phyloP scores from a whole-genome alignment of 768 basidiomycete genomes.

The Tremella yokohamensis region DNA sequence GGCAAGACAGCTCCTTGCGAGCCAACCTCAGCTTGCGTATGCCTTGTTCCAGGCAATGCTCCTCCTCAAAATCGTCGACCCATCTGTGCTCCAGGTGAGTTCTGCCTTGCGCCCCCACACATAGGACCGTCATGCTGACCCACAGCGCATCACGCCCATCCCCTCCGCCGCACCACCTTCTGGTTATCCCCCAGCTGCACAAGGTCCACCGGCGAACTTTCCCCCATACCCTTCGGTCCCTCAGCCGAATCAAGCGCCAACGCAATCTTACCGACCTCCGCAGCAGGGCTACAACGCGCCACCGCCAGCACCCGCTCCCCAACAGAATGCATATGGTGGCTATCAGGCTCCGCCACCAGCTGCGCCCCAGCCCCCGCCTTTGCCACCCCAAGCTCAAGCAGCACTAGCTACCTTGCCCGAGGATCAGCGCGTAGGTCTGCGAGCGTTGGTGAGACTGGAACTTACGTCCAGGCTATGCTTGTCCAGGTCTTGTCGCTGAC shows the following conservation, averaged over 20 bases:
- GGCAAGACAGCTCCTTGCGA: slow-evolving; percentile 70
- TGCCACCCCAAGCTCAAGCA: slow-evolving; percentile 31
- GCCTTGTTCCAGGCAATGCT: slow-evolving; percentile 93
- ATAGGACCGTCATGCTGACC: too few relatives aligned
- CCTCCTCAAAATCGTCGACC: slow-evolving; percentile 88
- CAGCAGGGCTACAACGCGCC: slow-evolving; percentile 31
- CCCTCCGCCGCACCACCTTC: slow-evolving; percentile 16
- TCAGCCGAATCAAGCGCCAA: slow-evolving; percentile 46
- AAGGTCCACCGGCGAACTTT: slow-evolving; percentile 9
- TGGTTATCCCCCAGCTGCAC: slow-evolving; percentile 14
- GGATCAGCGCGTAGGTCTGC: slow-evolving; percentile 45
- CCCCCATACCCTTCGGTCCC: slow-evolving; percentile 36
- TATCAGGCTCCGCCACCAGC: slow-evolving; percentile 12
- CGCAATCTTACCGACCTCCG: slow-evolving; percentile 45
- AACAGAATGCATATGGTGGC: slow-evolving; percentile 37
- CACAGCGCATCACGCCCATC: slow-evolving; percentile 41
- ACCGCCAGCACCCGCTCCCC: slow-evolving; percentile 38
- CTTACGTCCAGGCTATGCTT: slow-evolving; percentile 62
- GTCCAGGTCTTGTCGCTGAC: slow-evolving; percentile 80
- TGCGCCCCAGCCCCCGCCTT: slow-evolving; percentile 12
- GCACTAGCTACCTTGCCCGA: slow-evolving; percentile 37
- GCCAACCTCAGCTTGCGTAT: slow-evolving; percentile 90
- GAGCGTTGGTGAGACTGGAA: slow-evolving; percentile 23
- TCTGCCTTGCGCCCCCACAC: background rate
- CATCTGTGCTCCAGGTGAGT: slow-evolving; percentile 71